Evolutionary conservation across 495 filamentous ascomycete genomes (phyloP).

Genomic region (Daldinia concentrica): DNA sequence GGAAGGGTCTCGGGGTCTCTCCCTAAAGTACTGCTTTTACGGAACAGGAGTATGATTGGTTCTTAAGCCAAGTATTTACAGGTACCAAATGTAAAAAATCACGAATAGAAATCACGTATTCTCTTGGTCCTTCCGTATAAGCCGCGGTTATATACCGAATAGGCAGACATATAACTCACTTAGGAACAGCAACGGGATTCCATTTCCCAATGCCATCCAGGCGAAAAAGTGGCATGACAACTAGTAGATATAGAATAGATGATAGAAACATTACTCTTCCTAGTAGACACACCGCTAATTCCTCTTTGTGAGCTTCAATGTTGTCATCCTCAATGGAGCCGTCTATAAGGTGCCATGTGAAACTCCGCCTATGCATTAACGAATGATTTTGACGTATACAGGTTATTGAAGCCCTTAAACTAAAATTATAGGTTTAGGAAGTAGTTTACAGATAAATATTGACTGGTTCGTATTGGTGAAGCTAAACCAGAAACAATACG

Average conservation of each 20-base stretch:
- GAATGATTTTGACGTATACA: neutral
- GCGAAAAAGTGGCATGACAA: too few relatives aligned
- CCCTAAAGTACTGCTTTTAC: neutral
- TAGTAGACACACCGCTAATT: neutral
- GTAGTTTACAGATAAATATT: neutral
- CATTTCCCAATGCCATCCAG: too few relatives aligned
- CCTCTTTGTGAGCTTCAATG: neutral
- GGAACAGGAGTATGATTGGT: neutral
- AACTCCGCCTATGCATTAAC: neutral
- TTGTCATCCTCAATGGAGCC: neutral
- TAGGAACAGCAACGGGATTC: too few relatives aligned
- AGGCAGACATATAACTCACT: too few relatives aligned
- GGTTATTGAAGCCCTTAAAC: neutral
- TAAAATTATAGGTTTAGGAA: neutral
- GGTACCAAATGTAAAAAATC: neutral
- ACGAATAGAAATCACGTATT: neutral
- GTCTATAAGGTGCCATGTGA: neutral
- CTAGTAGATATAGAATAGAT: neutral
- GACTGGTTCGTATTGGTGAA: too few relatives aligned
- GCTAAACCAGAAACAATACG: neutral
- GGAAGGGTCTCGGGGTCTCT: neutral
- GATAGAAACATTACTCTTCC: neutral
- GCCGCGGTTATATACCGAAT: too few relatives aligned
- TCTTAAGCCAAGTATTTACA: neutral
- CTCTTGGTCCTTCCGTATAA: too few relatives aligned